phyloP scores from a whole-genome alignment of 1,284 basidiomycete species.

The Trichosporon faecale region DNA sequence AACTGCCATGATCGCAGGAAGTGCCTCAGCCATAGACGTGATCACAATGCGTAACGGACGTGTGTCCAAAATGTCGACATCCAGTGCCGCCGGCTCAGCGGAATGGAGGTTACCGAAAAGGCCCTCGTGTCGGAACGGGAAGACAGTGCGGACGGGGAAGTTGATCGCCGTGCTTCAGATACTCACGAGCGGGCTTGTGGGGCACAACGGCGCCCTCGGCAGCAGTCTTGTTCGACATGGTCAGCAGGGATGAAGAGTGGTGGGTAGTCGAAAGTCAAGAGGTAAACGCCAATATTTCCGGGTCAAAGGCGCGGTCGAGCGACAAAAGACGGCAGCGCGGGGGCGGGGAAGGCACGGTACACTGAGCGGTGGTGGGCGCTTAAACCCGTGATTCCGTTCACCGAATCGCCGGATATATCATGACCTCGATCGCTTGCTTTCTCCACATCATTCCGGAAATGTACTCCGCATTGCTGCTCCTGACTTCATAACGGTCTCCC shows the following conservation, averaged over 20 bases:
- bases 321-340: constrained; percentile 2
- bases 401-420: neutral
- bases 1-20: neutral
- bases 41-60: neutral
- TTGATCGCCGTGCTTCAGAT: neutral
- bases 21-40: neutral
- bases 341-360: neutral
- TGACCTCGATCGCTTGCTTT: neutral
- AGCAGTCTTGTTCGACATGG: constrained; percentile 1
- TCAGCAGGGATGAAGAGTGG: neutral
- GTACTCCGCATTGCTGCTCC: neutral
- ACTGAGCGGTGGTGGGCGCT: constrained; percentile 7
- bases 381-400: constrained; percentile 10
- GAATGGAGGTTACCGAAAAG: neutral
- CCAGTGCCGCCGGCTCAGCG: neutral
- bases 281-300: neutral
- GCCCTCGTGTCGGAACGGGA: neutral
- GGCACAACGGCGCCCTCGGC: neutral
- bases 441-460: constrained; percentile 8
- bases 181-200: constrained; percentile 6
- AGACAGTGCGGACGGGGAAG: neutral
- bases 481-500: neutral
- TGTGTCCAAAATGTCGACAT: neutral
- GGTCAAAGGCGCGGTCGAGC: neutral
- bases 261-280: neutral